phyloP scores from a whole-genome alignment of 2,329 filamentous ascomycete species.

The Fusarium sp. region DNA sequence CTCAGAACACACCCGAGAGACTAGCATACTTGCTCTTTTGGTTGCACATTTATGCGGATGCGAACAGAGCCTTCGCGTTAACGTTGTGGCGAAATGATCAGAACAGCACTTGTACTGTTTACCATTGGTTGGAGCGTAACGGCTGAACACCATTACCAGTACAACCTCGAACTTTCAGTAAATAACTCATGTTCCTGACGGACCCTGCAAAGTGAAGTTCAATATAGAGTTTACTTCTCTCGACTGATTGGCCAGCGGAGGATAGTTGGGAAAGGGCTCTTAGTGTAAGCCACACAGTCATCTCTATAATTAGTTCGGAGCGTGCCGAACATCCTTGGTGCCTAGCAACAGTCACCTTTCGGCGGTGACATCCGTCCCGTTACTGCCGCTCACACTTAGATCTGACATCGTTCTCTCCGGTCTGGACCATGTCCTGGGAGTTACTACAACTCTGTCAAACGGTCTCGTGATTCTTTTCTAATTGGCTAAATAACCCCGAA shows the following conservation, averaged over 20 bases:
- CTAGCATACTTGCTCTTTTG: neutral
- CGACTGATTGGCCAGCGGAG: neutral
- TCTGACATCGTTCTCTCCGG: neutral
- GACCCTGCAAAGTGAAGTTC: neutral
- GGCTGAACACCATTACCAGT: neutral
- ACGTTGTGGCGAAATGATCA: neutral
- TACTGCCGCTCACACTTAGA: neutral
- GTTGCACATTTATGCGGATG: neutral
- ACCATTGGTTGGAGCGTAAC: neutral
- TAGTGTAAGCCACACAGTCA: neutral
- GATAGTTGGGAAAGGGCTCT: neutral
- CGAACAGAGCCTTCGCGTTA: neutral
- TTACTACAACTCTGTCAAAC: neutral
- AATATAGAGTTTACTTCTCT: neutral
- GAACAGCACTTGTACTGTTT: neutral
- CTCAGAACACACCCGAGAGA: neutral
- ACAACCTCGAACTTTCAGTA: neutral
- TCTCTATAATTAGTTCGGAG: neutral
- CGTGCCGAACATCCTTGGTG: neutral
- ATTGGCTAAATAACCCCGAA: neutral
- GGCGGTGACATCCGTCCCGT: constrained; percentile 1
- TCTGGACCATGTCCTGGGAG: neutral
- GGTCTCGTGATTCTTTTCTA: neutral
- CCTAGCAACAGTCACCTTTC: neutral
- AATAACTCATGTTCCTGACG: neutral